Evolutionary conservation across 2,329 filamentous ascomycete genomes (phyloP).

Genomic region (Diaporthe sp.): DNA sequence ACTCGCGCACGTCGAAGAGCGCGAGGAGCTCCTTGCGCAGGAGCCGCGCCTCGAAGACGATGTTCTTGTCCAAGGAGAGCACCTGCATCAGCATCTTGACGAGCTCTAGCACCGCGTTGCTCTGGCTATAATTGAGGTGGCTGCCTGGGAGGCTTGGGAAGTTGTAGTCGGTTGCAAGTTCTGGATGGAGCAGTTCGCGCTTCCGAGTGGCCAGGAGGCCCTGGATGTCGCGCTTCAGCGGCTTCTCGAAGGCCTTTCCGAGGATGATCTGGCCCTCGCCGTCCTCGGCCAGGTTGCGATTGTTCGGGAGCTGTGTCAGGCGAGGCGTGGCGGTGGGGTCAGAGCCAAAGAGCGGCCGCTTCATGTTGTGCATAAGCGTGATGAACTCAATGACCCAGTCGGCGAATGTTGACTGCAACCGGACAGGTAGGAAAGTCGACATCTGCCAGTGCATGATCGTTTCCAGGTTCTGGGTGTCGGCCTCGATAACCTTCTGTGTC

Average conservation of each 20-base stretch:
- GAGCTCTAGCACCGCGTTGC: slow-evolving; percentile 87
- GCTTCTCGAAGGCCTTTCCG: slow-evolving; percentile 87
- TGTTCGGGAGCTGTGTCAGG: slow-evolving; percentile 69
- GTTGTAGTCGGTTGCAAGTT: slow-evolving; percentile 86
- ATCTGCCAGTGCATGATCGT: slow-evolving; percentile 99
- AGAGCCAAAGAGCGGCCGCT: slow-evolving; percentile 71
- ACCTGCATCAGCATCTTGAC: slow-evolving; percentile 96
- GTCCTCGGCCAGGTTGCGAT: slow-evolving; percentile 68
- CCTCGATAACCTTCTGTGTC: slow-evolving; percentile 83
- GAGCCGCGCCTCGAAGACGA: slow-evolving; percentile 87
- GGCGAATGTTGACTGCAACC: slow-evolving; percentile 86
- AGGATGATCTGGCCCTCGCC: slow-evolving; percentile 76
- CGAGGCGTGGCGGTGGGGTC: slow-evolving; percentile 65
- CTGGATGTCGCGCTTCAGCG: slow-evolving; percentile 88
- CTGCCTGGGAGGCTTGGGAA: slow-evolving; percentile 86
- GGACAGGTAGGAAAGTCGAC: slow-evolving; percentile 84
- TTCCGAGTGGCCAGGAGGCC: slow-evolving; percentile 87
- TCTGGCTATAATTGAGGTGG: slow-evolving; percentile 57
- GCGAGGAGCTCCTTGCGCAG: slow-evolving; percentile 90
- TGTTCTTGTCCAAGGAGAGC: slow-evolving; percentile 89
- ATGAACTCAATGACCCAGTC: slow-evolving; percentile 97
- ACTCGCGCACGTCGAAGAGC: slow-evolving; percentile 95
- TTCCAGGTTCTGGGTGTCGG: slow-evolving; percentile 80
- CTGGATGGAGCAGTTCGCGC: slow-evolving; percentile 88
- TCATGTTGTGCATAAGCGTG: slow-evolving; percentile 90